These are phyloP conservation scores for Paramarasmius palmivorus DNA, from an alignment of 1,284 basidiomycete species.

Conservation along the genomic window DNA sequence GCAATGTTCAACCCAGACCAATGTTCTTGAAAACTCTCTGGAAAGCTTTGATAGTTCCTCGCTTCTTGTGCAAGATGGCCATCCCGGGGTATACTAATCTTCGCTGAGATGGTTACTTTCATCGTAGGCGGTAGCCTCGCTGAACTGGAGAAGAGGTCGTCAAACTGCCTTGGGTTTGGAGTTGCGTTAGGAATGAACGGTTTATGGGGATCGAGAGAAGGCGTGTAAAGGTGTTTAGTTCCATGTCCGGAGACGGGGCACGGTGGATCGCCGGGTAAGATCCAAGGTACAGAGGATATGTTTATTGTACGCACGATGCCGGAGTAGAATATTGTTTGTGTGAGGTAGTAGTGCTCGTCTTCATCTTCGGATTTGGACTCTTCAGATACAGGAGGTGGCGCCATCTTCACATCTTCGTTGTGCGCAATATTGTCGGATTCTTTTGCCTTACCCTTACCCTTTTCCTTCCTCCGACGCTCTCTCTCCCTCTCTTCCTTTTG, in stretches of 20 bases:
- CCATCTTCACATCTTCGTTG: background rate
- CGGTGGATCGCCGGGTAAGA: background rate
- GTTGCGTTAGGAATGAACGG: background rate
- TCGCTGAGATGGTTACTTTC: constrained; percentile 31
- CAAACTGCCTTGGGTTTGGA: background rate
- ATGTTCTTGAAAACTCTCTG: constrained; percentile 44
- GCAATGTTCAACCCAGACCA: constrained; percentile 48
- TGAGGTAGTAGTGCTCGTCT: background rate
- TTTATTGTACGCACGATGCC: background rate
- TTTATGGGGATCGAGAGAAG: background rate
- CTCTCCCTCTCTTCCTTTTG: background rate
- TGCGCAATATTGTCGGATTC: background rate
- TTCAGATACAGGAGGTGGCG: background rate
- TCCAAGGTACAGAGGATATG: background rate
- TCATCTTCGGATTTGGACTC: background rate
- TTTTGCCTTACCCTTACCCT: background rate
- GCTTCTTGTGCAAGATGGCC: constrained; percentile 37
- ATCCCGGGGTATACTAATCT: constrained; percentile 29
- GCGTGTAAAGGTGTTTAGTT: background rate
- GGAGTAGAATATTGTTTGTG: background rate
- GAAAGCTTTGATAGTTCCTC: constrained; percentile 42
- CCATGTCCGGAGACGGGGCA: background rate
- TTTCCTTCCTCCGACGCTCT: background rate
- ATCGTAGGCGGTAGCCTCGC: constrained; percentile 28
- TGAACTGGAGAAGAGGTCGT: background rate